A percentile compares a stretch with the other conserved stretches of the same genome.
These are phyloP conservation scores for Solanum pinnatisectum DNA, from an alignment of 257 asterid genomes.

Conservation along the genomic window DNA sequence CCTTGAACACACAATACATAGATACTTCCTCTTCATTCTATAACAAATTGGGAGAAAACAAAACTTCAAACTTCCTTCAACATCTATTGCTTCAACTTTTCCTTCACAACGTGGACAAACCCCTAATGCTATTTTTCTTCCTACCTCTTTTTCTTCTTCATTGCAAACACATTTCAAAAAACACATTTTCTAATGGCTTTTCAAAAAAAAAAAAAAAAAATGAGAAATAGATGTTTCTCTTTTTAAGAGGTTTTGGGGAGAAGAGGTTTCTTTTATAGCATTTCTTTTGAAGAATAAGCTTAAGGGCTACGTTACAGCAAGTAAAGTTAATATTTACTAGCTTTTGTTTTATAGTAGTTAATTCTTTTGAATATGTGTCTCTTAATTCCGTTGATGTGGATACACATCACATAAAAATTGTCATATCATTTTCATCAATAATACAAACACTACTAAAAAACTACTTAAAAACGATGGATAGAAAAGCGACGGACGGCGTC, in stretches of 20 bases:
- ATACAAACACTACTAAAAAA: no score
- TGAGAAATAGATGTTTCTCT: neutral
- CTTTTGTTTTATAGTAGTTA: neutral
- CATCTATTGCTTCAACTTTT: slow-evolving; percentile 40
- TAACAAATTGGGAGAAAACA: slow-evolving; percentile 43
- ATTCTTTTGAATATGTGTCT: no score
- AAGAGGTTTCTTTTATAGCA: neutral
- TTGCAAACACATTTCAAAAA: slow-evolving; percentile 15
- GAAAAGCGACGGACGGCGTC: no score
- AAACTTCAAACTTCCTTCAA: slow-evolving; percentile 17
- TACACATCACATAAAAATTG: no score
- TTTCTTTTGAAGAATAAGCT: neutral
- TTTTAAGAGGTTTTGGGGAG: neutral
- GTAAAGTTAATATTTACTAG: neutral
- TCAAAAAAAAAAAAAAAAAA: no score
- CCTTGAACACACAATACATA: slow-evolving; percentile 37
- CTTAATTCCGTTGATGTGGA: no score
- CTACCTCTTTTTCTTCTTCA: slow-evolving; percentile 34
- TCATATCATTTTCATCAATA: no score
- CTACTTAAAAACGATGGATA: no score
- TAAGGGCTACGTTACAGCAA: neutral
- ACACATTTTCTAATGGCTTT: slow-evolving; percentile 10
- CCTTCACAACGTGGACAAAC: slow-evolving; percentile 52
- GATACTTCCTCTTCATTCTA: slow-evolving; percentile 41
- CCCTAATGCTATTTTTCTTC: slow-evolving; percentile 37